Evolutionary conservation across 352 stramenopile genomes (phyloP).

Genomic region (Pythium diclinum): DNA sequence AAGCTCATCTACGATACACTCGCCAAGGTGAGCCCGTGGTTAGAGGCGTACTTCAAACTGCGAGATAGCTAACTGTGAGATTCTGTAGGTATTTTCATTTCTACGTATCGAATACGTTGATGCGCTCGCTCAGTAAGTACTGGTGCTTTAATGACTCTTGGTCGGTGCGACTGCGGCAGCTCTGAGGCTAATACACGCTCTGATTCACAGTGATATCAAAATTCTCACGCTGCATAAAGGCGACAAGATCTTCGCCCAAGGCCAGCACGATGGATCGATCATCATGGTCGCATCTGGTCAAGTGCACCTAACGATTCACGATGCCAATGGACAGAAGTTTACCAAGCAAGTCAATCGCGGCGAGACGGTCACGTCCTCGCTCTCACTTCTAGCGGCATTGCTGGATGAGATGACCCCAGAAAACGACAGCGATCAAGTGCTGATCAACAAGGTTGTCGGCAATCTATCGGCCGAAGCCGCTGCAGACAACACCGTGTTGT

Average conservation of each 20-base stretch:
- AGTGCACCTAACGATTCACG: conserved; percentile 58
- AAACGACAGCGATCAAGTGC: conserved; percentile 23
- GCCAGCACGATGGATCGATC: conserved; percentile 70
- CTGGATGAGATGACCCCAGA: conserved; percentile 35
- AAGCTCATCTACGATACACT: conserved; percentile 80
- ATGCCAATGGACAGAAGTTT: conserved; percentile 41
- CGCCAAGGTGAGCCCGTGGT: conserved; percentile 41
- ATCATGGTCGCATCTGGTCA: conserved; percentile 64
- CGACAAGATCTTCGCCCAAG: conserved; percentile 54
- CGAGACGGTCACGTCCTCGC: conserved; percentile 71
- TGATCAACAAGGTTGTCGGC: conserved; percentile 50
- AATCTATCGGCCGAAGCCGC: conserved; percentile 48
- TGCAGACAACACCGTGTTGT: conserved; percentile 52
- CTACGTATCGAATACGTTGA: conserved; percentile 65
- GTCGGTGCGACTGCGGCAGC: background rate
- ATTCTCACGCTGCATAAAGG: conserved; percentile 48
- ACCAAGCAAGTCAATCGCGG: conserved; percentile 47
- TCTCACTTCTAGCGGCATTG: conserved; percentile 59
- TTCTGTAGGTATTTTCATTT: conserved; percentile 65
- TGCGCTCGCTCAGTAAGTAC: conserved; percentile 40
- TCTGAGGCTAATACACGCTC: background rate
- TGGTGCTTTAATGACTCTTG: background rate
- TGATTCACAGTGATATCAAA: conserved; percentile 44
- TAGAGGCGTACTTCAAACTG: background rate
- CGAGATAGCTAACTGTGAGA: background rate